Percentiles rank a stretch among this genome's conserved stretches.
Evolutionary conservation across 2,329 filamentous ascomycete genomes (phyloP).

Genomic region (Tolypocladium album): DNA sequence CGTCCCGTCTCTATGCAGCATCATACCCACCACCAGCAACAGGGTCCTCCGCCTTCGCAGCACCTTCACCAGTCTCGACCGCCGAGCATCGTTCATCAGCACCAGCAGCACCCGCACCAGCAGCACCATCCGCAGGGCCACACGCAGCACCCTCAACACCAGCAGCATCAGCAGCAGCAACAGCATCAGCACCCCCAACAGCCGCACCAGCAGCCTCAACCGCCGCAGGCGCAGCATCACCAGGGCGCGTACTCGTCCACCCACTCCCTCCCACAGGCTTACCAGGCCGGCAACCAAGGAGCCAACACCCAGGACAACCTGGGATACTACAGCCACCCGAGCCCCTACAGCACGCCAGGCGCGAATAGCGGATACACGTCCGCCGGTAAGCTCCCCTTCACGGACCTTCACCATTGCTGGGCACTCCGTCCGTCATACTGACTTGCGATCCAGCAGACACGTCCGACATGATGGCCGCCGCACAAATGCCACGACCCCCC

Average conservation of each 20-base stretch:
- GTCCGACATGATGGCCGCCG: slow-evolving; percentile 57
- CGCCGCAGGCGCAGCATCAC: slow-evolving; percentile 40
- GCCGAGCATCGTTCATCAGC: slow-evolving; percentile 63
- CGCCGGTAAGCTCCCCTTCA: slow-evolving; percentile 52
- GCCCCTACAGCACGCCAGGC: slow-evolving; percentile 74
- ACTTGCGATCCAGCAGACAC: slow-evolving; percentile 31
- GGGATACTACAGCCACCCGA: slow-evolving; percentile 68
- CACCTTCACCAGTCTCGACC: slow-evolving; percentile 63
- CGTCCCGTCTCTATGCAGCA: slow-evolving; percentile 58
- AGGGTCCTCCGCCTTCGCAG: slow-evolving; percentile 57
- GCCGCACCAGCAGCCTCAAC: slow-evolving; percentile 54
- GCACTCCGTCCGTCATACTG: slow-evolving; percentile 7
- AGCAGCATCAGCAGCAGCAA: slow-evolving; percentile 49
- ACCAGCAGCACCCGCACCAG: slow-evolving; percentile 18
- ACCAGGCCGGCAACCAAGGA: slow-evolving; percentile 55
- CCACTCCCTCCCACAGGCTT: slow-evolving; percentile 54
- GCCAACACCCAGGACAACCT: slow-evolving; percentile 53
- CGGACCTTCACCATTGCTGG: slow-evolving; percentile 3
- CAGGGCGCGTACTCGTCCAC: slow-evolving; percentile 57
- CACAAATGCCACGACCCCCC: slow-evolving; percentile 59
- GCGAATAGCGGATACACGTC: slow-evolving; percentile 77
- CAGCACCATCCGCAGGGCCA: slow-evolving; percentile 37
- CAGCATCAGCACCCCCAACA: slow-evolving; percentile 21
- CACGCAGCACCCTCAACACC: slow-evolving; percentile 47
- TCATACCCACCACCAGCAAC: slow-evolving; percentile 62